Evolutionary conservation across 2,329 filamentous ascomycete genomes (phyloP).

Genomic region (Aspergillus niger): DNA sequence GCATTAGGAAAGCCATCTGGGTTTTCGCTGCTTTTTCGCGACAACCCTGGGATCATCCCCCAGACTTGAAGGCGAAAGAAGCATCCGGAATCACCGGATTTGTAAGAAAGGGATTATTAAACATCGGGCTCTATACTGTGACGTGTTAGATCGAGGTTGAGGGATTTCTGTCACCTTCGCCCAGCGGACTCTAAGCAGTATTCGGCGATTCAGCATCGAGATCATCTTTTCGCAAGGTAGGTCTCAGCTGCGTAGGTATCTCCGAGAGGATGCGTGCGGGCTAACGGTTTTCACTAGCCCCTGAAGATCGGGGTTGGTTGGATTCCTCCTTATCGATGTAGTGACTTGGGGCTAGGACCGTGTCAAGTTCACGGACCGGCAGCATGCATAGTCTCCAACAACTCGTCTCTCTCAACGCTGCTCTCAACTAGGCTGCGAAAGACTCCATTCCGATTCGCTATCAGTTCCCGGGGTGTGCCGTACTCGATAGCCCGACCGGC

Average conservation of each 20-base stretch:
- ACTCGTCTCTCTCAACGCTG: neutral
- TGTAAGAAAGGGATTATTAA: too few species aligned
- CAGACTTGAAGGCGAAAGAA: too few species aligned
- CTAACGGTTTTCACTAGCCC: neutral
- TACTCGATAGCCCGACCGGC: slow-evolving; percentile 69
- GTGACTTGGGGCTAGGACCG: too few species aligned
- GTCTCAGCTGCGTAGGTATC: neutral
- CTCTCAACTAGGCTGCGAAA: slow-evolving; percentile 14
- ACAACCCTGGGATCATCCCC: too few species aligned
- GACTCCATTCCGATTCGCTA: slow-evolving; percentile 29
- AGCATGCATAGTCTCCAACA: neutral
- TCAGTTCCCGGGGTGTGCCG: slow-evolving; percentile 63
- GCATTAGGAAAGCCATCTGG: neutral
- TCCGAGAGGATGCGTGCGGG: neutral
- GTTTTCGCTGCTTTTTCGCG: neutral
- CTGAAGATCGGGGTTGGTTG: too few species aligned
- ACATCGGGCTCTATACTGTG: too few species aligned
- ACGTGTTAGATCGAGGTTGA: too few species aligned
- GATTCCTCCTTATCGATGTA: too few species aligned
- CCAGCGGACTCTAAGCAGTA: neutral
- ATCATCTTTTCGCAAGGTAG: neutral
- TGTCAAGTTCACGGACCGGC: neutral
- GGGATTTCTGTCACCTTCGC: too few species aligned
- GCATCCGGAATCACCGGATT: too few species aligned
- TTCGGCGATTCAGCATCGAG: neutral